Percentiles rank a stretch among this genome's conserved stretches.
Conservation (phyloP, 345 rosid genomes). For the Luvunga scandens region DNA sequence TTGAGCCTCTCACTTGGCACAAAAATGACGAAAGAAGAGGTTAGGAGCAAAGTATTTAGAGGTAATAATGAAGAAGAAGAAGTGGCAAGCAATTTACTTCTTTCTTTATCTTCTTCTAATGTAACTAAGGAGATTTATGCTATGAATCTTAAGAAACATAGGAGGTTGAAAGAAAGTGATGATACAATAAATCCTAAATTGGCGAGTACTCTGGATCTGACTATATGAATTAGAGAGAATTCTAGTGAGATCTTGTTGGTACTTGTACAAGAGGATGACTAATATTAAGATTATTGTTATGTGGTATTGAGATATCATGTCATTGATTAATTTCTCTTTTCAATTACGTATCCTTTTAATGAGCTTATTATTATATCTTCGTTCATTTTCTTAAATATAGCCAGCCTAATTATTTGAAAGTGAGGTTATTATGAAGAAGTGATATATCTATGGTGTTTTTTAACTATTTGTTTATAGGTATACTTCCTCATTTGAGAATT, state of each 20-base stretch:
- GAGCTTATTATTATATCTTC: neutral
- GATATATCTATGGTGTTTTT: neutral
- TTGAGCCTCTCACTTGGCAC: constrained; percentile 34
- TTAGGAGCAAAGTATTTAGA: neutral
- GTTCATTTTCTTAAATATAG: neutral
- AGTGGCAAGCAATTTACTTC: constrained; percentile 18
- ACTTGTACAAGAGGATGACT: constrained; percentile 34
- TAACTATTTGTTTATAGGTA: too few species aligned
- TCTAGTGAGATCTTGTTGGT: constrained; percentile 48
- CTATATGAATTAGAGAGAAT: constrained; percentile 32
- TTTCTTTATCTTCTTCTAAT: constrained; percentile 25
- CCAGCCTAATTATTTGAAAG: neutral
- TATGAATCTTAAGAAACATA: neutral
- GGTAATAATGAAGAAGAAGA: constrained; percentile 10
- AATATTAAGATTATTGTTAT: neutral
- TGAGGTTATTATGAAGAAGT: neutral
- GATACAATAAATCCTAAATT: constrained; percentile 14
- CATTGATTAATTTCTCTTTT: neutral
- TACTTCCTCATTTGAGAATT: neutral
- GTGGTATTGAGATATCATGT: neutral
- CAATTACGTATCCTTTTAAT: neutral
- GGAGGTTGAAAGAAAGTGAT: constrained; percentile 8
- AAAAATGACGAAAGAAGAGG: constrained; percentile 14
- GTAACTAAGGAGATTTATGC: constrained; percentile 9
- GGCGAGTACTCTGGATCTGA: constrained; percentile 45